phyloP scores from a whole-genome alignment of 345 rosid species.

The Euphorbia peplus region DNA sequence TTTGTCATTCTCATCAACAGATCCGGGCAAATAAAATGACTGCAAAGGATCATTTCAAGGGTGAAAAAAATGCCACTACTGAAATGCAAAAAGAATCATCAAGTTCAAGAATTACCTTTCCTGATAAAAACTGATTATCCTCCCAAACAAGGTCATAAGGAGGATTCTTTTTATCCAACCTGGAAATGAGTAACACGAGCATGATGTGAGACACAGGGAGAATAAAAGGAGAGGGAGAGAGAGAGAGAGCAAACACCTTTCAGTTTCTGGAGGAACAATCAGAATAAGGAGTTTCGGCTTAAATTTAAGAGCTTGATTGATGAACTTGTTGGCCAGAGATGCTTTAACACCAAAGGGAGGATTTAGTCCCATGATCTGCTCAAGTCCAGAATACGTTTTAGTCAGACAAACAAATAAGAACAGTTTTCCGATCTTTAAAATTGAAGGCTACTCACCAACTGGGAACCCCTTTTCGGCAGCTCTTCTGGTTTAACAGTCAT shows the following conservation, averaged over 20 bases:
- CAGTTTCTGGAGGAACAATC: conserved; percentile 83
- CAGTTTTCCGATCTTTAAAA: not conserved
- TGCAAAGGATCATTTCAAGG: conserved; percentile 26
- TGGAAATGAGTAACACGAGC: conserved; percentile 27
- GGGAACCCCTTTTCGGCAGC: conserved; percentile 57
- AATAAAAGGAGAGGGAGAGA: not conserved
- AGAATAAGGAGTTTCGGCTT: conserved; percentile 84
- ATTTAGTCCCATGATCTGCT: conserved; percentile 89
- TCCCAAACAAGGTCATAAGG: conserved; percentile 80
- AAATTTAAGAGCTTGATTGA: conserved; percentile 79
- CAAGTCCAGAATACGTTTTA: conserved; percentile 10
- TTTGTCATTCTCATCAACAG: conserved; percentile 60
- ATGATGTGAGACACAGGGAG: not conserved
- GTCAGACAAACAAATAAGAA: not conserved
- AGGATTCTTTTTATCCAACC: conserved; percentile 64
- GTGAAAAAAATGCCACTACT: not conserved
- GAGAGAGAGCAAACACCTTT: conserved; percentile 44
- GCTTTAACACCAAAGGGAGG: conserved; percentile 93
- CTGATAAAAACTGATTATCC: conserved; percentile 57
- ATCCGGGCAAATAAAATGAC: conserved; percentile 96
- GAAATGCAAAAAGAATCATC: not conserved
- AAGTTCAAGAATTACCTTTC: conserved; percentile 49
- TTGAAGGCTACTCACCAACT: conserved; percentile 51
- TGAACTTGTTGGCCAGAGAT: conserved; percentile 69
- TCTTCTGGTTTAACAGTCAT: conserved; percentile 59